Base-by-base conservation (phyloP, 2,329 filamentous ascomycete genomes). In the Chaetomiaceae sp. region DNA sequence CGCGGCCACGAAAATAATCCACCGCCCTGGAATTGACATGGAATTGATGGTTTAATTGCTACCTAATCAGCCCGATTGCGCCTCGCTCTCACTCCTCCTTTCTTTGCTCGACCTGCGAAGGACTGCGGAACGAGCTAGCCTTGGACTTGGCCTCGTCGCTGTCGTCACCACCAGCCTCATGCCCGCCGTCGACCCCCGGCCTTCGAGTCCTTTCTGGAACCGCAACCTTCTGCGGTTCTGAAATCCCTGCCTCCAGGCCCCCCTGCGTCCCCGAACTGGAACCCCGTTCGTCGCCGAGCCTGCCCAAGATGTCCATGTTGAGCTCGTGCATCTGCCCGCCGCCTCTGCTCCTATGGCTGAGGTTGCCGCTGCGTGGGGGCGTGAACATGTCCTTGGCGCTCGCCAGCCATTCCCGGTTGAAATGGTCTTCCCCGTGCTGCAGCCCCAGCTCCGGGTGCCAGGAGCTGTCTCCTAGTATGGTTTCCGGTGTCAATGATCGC, bases 241-340 rank as follows among this genome's bases (percentile, higher is more conserved):
- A n/a, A n/a, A n/a, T n/a, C n/a, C 22, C 22, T 24, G 22, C 5
- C 3, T 38, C 26, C 27, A 22, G 15, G 3, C 14, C 9, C 9
- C 30, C 29, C 12, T 29, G 27, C 6, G 8, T 29, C 15, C 10
- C 17, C 30, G 27, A 35, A 5, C 22, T 15, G 1, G 39, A 42
- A n/a, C 11, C 38, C 9, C 4, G 15, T 9, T 36, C 24, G 9
- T 24, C 45, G 9, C 7, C 4, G 5, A 3, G 4, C 6, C 29
- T 18, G 11, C 38, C 19, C 19, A 52, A 19, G 4, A 45, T 32
- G 24, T 52, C 40, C 42, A 46, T 56, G 27, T 52, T 47, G 5
- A 52, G 34, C 8, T 44, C 36, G 27, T 47, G 42, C 50, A 47
- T 52, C 29, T 52, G 47, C 4, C 49, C 49, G 4, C 34, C 34